A percentile compares a stretch with the other conserved stretches of the same genome.
These are phyloP conservation scores for Heliamphora exappendiculata DNA, from an alignment of 148 eudicot species.

Conservation along the genomic window DNA sequence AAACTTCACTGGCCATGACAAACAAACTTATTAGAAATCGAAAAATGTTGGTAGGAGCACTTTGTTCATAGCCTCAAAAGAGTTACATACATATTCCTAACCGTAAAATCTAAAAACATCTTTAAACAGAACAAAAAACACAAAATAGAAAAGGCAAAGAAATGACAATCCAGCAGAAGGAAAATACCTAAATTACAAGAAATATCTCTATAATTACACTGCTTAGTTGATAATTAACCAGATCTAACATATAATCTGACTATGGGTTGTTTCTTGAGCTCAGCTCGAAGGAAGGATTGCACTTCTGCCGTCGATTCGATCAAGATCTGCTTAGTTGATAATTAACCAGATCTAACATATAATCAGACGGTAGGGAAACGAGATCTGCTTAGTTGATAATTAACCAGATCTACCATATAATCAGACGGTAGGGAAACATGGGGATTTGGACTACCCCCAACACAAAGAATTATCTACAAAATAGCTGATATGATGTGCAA, in stretches of 20 bases:
- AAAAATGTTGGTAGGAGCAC: background rate
- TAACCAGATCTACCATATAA: background rate
- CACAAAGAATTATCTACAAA: background rate
- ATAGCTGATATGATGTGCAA: background rate
- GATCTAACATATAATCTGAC: too few relatives aligned
- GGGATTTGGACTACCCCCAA: background rate
- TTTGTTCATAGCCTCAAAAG: background rate
- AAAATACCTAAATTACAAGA: background rate
- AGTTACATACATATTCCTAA: background rate
- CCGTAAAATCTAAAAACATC: background rate
- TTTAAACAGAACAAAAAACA: too few relatives aligned
- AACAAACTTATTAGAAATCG: background rate
- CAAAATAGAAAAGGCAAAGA: background rate
- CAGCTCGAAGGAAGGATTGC: too few relatives aligned
- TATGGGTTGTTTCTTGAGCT: too few relatives aligned
- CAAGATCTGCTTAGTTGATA: background rate
- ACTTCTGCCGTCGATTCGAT: too few relatives aligned
- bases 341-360: background rate
- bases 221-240: background rate
- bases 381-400: background rate
- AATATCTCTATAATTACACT: background rate
- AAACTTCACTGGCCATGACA: background rate
- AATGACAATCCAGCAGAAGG: background rate
- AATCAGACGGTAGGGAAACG: background rate
- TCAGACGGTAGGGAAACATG: too few relatives aligned